Evolutionary conservation across 148 eudicot species (phyloP).

Genomic region (Nepenthes mirabilis): DNA sequence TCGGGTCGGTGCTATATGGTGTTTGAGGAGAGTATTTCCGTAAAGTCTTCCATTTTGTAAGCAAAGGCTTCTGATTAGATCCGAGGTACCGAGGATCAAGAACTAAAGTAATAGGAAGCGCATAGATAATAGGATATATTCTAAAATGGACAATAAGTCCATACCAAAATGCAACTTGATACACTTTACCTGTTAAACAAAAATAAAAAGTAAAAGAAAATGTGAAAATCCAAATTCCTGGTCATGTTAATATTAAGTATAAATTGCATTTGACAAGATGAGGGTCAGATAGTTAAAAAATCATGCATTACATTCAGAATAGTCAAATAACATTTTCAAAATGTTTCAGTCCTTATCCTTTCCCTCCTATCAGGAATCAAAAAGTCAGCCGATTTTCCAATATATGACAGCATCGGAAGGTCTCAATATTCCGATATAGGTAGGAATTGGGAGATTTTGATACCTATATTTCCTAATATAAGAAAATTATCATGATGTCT

Average conservation of each 20-base stretch:
- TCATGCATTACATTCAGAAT: no score
- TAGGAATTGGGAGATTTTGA: no score
- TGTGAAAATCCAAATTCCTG: not conserved
- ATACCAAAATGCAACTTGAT: slow-evolving; percentile 88
- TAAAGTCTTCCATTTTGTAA: slow-evolving; percentile 41
- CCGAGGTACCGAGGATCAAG: slow-evolving; percentile 55
- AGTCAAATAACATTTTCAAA: no score
- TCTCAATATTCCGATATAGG: no score
- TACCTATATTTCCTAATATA: no score
- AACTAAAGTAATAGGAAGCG: slow-evolving; percentile 61
- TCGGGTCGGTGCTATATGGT: slow-evolving; percentile 11
- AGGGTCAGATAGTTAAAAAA: no score
- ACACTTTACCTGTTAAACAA: slow-evolving; percentile 33
- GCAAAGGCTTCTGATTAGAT: slow-evolving; percentile 46
- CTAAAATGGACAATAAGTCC: slow-evolving; percentile 92
- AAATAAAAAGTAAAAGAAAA: not conserved
- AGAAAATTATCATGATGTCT: no score
- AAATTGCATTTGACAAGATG: no score
- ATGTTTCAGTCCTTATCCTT: no score
- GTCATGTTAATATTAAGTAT: no score
- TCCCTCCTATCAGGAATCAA: no score
- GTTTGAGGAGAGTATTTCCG: slow-evolving; percentile 13
- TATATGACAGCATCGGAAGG: not conserved
- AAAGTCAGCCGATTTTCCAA: no score
- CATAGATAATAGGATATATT: slow-evolving; percentile 88